Evolutionary conservation across 2,329 filamentous ascomycete species (phyloP), one percentile per base, ranked within the genome.

Genomic region (Dendryphion nanum): DNA sequence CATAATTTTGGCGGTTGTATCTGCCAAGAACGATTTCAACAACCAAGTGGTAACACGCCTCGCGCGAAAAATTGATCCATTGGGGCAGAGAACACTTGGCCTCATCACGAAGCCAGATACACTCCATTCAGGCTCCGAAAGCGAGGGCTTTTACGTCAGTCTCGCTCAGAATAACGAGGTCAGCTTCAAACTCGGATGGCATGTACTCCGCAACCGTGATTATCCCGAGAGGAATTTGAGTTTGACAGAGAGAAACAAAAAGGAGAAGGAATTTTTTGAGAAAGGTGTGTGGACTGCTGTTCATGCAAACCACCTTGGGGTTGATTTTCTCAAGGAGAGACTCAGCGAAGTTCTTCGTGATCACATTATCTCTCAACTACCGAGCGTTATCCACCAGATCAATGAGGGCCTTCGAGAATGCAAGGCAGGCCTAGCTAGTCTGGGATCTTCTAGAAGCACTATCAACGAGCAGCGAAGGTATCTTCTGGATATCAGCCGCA

Each of bases 51-150:
- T 86, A 4, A 61, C 79, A 0, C 68, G 75, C 10, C 73, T 70
- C 10, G 71, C 68, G 3, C 61, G 66, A 14, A 49, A 63, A 29
- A 69, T 77, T 19, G 76, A 81, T 44, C 60, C 62, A 1, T 47
- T 64, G 1, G 64, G 67, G 12, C 44, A 58, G 2, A 70, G 78
- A 2, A 82, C 78, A 0, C 57, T 82, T 0, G 75, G 78, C 0
- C 72, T 82, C 38, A 71, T 82, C 38, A 82, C 78, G 0, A 81
- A 81, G 48, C 74, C 75, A 0, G 77, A 81, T 42, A 55, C 59
- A 3, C 54, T 75, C 0, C 50, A 48, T 1, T 36, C 57, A 0
- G 68, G 66, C 1, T 67, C 67, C 0, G 55, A 60, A 0, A 66
- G 69, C 4, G 70, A 78, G 40, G 44, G 39, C 1, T 55, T 43